Evolutionary conservation across 75 land plant species (phyloP).

Genomic region (Selaginella moellendorffii): DNA sequence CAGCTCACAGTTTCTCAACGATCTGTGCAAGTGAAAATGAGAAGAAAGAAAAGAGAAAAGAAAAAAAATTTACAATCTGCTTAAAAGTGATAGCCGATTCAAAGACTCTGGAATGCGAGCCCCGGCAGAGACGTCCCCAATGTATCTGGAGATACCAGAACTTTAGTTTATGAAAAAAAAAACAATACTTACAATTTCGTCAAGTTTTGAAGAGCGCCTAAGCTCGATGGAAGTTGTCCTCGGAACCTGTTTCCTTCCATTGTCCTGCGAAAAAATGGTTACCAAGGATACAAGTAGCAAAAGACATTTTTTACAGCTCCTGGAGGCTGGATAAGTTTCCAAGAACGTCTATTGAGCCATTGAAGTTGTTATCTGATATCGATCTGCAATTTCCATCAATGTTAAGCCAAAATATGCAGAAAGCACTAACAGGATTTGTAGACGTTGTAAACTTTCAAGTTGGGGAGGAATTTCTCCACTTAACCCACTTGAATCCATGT

Average conservation of each 20-base stretch:
- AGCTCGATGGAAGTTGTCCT: not conserved
- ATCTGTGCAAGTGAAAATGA: too few species aligned
- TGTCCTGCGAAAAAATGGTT: not conserved
- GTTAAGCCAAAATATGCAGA: not conserved
- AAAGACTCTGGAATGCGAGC: not conserved
- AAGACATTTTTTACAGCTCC: slow-evolving; percentile 11
- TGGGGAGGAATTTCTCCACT: slow-evolving; percentile 10
- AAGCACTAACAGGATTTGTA: slow-evolving; percentile 3
- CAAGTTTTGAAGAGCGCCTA: not conserved
- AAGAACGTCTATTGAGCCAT: slow-evolving; percentile 3
- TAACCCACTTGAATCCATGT: slow-evolving; percentile 9
- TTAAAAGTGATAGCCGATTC: not conserved
- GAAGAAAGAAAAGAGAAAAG: too few species aligned
- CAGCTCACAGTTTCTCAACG: not conserved
- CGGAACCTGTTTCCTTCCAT: not conserved
- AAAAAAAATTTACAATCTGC: not conserved
- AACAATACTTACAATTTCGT: not conserved
- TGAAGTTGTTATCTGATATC: slow-evolving; percentile 1
- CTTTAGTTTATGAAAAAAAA: too few species aligned
- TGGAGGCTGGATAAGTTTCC: not conserved
- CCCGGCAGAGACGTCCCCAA: not conserved
- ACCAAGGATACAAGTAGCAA: not conserved
- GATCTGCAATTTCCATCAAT: not conserved
- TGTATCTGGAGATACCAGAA: not conserved
- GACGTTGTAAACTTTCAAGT: not conserved